Evolutionary conservation across 2,329 filamentous ascomycete genomes (phyloP).

Genomic region (Falciphora oryzae): DNA sequence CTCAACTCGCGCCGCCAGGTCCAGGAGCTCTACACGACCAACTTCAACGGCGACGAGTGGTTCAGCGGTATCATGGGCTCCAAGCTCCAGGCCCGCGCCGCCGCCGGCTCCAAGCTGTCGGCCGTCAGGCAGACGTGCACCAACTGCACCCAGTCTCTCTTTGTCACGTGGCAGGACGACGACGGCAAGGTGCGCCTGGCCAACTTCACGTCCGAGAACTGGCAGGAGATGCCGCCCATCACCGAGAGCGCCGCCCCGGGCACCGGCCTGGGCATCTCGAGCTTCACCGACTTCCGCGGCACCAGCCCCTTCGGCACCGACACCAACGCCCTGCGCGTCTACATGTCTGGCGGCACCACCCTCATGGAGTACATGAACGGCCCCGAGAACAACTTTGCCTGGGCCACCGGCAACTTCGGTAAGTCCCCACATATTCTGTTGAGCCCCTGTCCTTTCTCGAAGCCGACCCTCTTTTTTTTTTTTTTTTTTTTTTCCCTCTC

Average conservation of each 20-base stretch:
- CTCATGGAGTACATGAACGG: conserved; percentile 5
- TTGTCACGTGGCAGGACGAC: conserved; percentile 7
- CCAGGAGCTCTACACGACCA: conserved; percentile 3
- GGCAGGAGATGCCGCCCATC: conserved; percentile 4
- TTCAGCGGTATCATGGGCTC: neutral
- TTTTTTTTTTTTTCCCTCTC: neutral
- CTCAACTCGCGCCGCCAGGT: conserved; percentile 7
- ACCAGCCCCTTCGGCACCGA: conserved; percentile 2
- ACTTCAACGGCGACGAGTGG: conserved; percentile 1
- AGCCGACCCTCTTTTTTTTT: neutral
- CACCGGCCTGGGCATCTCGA: neutral
- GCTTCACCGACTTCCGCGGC: conserved; percentile 8
- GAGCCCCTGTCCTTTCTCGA: neutral
- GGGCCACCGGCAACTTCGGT: conserved; percentile 6
- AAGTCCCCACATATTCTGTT: neutral
- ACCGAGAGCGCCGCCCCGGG: conserved; percentile 3
- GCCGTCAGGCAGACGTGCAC: neutral
- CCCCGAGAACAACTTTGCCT: conserved; percentile 7
- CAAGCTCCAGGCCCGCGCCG: neutral
- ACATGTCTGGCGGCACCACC: conserved; percentile 2
- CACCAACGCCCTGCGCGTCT: conserved; percentile 5
- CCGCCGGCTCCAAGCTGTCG: neutral
- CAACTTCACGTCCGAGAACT: neutral
- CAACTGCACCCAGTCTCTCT: neutral
- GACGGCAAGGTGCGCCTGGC: conserved; percentile 2